Percentiles rank a stretch among this genome's conserved stretches.
Evolutionary conservation across 139 green algal genomes (phyloP).

Genomic region (Deuterostichococcus epilithicus): DNA sequence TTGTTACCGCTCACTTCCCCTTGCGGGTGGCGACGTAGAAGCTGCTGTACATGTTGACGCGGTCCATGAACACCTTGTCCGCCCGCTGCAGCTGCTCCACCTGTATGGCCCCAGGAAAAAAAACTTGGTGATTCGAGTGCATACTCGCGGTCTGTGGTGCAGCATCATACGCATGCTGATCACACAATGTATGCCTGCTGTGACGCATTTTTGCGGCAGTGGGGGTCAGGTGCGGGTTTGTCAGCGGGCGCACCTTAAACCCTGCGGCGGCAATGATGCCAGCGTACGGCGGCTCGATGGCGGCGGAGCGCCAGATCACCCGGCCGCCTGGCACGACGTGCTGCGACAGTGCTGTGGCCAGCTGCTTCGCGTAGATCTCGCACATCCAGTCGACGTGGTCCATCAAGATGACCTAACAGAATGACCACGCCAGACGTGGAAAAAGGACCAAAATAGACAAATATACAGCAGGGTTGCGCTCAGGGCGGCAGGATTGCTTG

Average conservation of each 20-base stretch:
- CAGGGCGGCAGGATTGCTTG: no score
- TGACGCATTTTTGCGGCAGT: no score
- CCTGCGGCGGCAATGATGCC: slow-evolving; percentile 74
- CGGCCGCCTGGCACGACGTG: slow-evolving; percentile 79
- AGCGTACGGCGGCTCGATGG: slow-evolving; percentile 77
- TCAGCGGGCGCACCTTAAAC: slow-evolving; percentile 67
- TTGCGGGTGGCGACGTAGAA: slow-evolving; percentile 67
- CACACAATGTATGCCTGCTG: no score
- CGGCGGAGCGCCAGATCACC: slow-evolving; percentile 94
- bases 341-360: slow-evolving; percentile 62
- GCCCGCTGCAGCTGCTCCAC: background rate
- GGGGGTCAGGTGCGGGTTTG: no score
- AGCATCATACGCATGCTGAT: no score
- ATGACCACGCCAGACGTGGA: background rate
- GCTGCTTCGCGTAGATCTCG: slow-evolving; percentile 36
- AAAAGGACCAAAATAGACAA: background rate
- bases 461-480: no score
- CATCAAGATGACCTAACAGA: slow-evolving; percentile 92
- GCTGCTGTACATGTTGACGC: slow-evolving; percentile 89
- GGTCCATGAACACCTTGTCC: slow-evolving; percentile 79
- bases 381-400: slow-evolving; percentile 97
- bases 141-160: no score
- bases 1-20: background rate
- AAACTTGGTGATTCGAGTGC: background rate
- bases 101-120: background rate